Evolutionary conservation across 768 basidiomycete species (phyloP), one percentile per base, ranked within the genome.

Genomic region (Baorangia bicolor): DNA sequence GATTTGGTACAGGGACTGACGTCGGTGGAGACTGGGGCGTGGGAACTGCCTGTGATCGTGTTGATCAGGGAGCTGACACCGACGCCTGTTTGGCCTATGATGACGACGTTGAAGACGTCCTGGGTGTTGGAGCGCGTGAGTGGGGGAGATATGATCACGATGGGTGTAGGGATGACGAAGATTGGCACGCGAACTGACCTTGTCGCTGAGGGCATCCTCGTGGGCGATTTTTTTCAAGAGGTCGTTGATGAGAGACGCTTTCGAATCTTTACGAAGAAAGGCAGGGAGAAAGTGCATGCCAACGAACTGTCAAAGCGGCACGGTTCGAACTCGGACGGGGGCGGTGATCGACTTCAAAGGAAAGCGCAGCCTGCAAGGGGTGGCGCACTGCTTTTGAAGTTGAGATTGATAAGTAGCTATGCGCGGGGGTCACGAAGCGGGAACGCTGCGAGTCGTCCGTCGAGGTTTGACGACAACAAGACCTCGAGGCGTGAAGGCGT

Each of bases 41-140:
- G 43, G 9, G 58, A 16, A 12, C n/a, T 6, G 35, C 60, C 55
- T 5, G 58, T 64, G 51, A 78, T 59, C 66, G 76, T 63, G 60
- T 78, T 79, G 57, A 77, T 61, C 38, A 78, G 59, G 13, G 75
- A 76, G 57, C 78, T 79, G 53, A 71, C 75, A 25, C 73, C 72
- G 45, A 68, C 54, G 45, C 68, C 68, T 2, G 69, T 71, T 56
- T 69, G 67, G 8, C 68, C 69, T 56, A 71, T 69, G 18, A 71
- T 20, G 53, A 69, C 60, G 56, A 69, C 57, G 55, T 69, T 69
- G 59, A 68, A 69, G 57, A 64, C 48, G 58, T 68, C 62, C 67
- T 68, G 44, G 13, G 25, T 27, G 47, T 43, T 28, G 39, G 21
- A 18, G 20, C 18, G 42, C 30, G 52, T 55, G 27, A 51, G 56